These are phyloP conservation scores for Dactylonectria estremocensis DNA, from an alignment of 2,329 filamentous ascomycete species.

Conservation along the genomic window DNA sequence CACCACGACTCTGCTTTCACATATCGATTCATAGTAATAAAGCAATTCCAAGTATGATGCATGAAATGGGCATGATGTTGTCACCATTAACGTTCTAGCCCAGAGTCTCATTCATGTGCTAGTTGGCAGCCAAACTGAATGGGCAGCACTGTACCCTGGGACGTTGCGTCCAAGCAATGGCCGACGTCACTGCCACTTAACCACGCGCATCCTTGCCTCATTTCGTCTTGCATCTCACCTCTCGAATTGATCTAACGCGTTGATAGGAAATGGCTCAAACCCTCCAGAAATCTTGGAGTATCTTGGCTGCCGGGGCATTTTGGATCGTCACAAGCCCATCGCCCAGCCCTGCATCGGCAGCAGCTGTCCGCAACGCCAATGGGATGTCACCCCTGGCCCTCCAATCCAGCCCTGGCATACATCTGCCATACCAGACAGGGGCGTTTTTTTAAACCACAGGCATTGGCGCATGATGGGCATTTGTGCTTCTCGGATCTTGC, in stretches of 20 bases:
- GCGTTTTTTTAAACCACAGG: background rate
- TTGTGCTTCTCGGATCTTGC: slow-evolving; percentile 14
- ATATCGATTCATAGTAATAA: background rate
- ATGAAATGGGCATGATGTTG: background rate
- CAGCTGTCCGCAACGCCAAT: slow-evolving; percentile 17
- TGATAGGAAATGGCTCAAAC: slow-evolving; percentile 26
- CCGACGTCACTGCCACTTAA: slow-evolving; percentile 22
- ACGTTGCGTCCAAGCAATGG: background rate
- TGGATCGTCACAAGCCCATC: background rate
- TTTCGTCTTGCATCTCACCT: slow-evolving; percentile 17
- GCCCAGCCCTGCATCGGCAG: slow-evolving; percentile 16
- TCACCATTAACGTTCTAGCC: background rate
- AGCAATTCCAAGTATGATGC: background rate
- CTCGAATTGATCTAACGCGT: slow-evolving; percentile 6
- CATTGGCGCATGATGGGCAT: slow-evolving; percentile 12
- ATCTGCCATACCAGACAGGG: slow-evolving; percentile 11
- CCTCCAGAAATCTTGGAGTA: background rate
- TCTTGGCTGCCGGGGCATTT: background rate
- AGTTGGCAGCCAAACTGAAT: background rate
- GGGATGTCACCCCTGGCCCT: slow-evolving; percentile 2
- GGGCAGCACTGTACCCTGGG: background rate
- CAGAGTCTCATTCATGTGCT: background rate
- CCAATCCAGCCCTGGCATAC: slow-evolving; percentile 4
- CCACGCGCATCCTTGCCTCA: slow-evolving; percentile 20
- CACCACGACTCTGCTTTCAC: background rate